Base-by-base conservation (phyloP, 179 eudicot species). In the Amaranthus tricolor region DNA sequence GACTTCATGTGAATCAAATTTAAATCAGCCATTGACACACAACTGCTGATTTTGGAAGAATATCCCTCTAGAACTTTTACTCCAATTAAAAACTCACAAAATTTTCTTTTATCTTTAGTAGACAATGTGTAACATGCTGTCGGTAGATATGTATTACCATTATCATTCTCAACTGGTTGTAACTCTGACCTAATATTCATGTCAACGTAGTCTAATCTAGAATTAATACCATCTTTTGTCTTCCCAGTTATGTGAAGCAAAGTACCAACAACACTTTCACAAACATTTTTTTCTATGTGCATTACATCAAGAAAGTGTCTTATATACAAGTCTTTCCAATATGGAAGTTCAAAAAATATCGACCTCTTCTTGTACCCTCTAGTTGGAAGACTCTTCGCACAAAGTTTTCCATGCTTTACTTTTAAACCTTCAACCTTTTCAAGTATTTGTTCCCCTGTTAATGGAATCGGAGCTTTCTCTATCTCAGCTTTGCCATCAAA, bases 221-320 rank as follows among this genome's bases (percentile, higher is more conserved):
- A 54, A 20, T 75, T 75, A 4, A 50, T 12, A 19, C 56, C 66
- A 57, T 75, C 78, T 66, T 75, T 75, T 1, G 49, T 67, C 73
- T 66, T 67, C 0, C 65, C 62, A 9, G 49, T 47, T 12, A 67
- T 21, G 59, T 57, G 57, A 6, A 75, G 59, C 16, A 75, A 49
- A 16, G 78, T 75, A 2, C 78, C 73, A 13, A 72, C 24, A 9
- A 72, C 3, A 72, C 66, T 47, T 14, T 72, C 66, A 21, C 9
- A 72, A 24, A 72, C 55, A 21, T 67, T 57, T 15, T 75, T 68
- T 47, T 40, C 31, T 5, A 75, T 75, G 56, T 56, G 71, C 55
- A 65, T 75, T 7, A 65, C 45, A 66, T 65, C 71, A 19, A 67
- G 72, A 24, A 9, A 31, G 17, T 71, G 74, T 47, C 54, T 57